A percentile compares a stretch with the other conserved stretches of the same genome.
Conservation (phyloP, 2,329 filamentous ascomycete species). For the Aspergillus viridinutans region DNA sequence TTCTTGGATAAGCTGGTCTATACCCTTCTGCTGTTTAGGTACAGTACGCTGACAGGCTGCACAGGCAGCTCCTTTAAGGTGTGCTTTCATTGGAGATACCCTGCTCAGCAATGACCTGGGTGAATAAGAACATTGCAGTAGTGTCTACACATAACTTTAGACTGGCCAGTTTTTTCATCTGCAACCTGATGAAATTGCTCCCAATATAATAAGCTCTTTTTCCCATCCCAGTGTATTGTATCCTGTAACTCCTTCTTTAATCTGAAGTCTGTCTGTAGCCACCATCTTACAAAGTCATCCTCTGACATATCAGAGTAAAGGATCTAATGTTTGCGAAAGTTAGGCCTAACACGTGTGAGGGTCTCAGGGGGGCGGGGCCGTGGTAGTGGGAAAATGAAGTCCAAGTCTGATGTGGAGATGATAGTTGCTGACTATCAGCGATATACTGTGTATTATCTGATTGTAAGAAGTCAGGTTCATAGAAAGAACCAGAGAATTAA, state of each 20-base stretch:
- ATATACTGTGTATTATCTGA: not conserved
- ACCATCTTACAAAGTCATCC: not conserved
- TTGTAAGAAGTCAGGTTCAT: slow-evolving; percentile 1
- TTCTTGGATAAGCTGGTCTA: too few species aligned
- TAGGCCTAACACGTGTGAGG: too few species aligned
- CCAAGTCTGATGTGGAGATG: too few species aligned
- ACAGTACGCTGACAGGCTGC: too few species aligned
- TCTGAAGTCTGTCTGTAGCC: slow-evolving; percentile 3
- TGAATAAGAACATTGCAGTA: slow-evolving; percentile 2
- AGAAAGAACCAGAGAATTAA: too few species aligned
- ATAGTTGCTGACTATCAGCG: too few species aligned
- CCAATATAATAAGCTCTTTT: slow-evolving; percentile 2
- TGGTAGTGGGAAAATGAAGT: not conserved
- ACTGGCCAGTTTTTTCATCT: slow-evolving; percentile 1
- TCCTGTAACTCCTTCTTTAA: not conserved
- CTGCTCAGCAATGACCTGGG: not conserved
- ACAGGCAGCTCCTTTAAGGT: not conserved
- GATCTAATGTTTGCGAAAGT: too few species aligned
- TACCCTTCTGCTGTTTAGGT: too few species aligned
- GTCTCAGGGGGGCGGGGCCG: not conserved
- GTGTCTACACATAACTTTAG: slow-evolving; percentile 4
- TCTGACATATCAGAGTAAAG: too few species aligned
- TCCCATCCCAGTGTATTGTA: not conserved
- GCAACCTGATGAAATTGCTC: slow-evolving; percentile 3
- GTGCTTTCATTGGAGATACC: slow-evolving; percentile 1